Percentiles rank a stretch among this genome's conserved stretches.
Conservation (phyloP, 2,329 filamentous ascomycete genomes). For the Westerdykella ornata region DNA sequence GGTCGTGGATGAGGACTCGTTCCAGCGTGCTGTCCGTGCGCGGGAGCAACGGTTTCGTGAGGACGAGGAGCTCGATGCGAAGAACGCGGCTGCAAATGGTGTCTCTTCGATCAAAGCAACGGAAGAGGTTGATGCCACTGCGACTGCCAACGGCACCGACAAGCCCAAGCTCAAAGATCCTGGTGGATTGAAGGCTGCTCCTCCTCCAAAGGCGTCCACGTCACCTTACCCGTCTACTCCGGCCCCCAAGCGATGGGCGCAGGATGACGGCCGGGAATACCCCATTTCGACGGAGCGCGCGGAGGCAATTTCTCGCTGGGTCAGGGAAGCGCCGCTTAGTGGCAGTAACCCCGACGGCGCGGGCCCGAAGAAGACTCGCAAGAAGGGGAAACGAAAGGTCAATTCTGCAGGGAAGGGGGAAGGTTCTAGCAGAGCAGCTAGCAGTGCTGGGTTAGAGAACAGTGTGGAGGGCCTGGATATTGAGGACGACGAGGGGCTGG, state of each 20-base stretch:
- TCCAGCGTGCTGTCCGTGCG: slow-evolving; percentile 57
- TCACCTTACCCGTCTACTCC: slow-evolving; percentile 4
- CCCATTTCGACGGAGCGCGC: slow-evolving; percentile 64
- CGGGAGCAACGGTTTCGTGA: slow-evolving; percentile 52
- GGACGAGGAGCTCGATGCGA: slow-evolving; percentile 45
- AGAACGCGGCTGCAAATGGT: not conserved
- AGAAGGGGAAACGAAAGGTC: slow-evolving; percentile 19
- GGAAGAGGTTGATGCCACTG: slow-evolving; percentile 1
- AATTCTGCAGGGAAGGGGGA: not conserved
- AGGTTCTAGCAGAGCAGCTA: not conserved
- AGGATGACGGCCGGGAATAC: slow-evolving; percentile 62
- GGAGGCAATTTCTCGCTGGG: slow-evolving; percentile 62
- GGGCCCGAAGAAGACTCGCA: slow-evolving; percentile 32
- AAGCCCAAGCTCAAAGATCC: slow-evolving; percentile 1
- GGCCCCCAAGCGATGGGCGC: slow-evolving; percentile 53
- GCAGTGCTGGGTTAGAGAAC: slow-evolving; percentile 10
- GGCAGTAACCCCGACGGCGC: slow-evolving; percentile 22
- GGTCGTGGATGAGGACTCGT: slow-evolving; percentile 60
- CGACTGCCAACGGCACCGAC: not conserved
- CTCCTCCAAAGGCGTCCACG: slow-evolving; percentile 3
- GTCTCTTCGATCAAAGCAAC: not conserved
- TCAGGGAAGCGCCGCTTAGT: slow-evolving; percentile 45
- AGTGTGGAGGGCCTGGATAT: slow-evolving; percentile 17
- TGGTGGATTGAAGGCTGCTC: not conserved
- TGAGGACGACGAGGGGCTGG: slow-evolving; percentile 15